A percentile compares a stretch with the other conserved stretches of the same genome.
Conservation (phyloP, 106 monocot genomes). For the Chionographis japonica region DNA sequence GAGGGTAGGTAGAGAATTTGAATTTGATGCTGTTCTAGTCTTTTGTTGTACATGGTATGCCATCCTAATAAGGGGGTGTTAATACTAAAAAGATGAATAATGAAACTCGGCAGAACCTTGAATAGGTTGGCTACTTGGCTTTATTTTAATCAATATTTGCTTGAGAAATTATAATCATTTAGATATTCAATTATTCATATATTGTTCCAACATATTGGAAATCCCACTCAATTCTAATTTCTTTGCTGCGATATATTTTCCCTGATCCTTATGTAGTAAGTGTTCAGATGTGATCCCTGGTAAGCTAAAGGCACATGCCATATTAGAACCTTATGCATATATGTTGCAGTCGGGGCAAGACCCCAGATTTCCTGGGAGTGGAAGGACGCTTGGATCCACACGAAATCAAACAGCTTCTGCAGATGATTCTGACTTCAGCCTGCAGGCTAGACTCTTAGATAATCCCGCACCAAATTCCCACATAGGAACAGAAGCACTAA, state of each 20-base stretch:
- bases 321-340: background rate
- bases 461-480: conserved; percentile 18
- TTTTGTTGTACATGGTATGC: background rate
- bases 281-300: no score
- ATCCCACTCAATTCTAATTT: background rate
- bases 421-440: conserved; percentile 43
- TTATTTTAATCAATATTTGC: no score
- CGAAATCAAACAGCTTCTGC: conserved; percentile 37
- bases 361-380: conserved; percentile 85
- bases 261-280: background rate
- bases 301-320: background rate
- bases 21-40: no score
- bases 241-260: background rate
- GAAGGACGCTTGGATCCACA: conserved; percentile 60
- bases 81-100: background rate
- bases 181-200: no score
- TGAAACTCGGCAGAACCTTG: background rate
- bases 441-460: conserved; percentile 81
- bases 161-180: no score
- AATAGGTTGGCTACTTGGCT: background rate
- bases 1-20: no score
- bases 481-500: conserved; percentile 16
- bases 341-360: conserved; percentile 57
- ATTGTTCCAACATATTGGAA: no score
- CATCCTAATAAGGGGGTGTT: background rate